These are phyloP conservation scores for Parietaria judaica DNA, from an alignment of 306 rosid species.

Conservation along the genomic window DNA sequence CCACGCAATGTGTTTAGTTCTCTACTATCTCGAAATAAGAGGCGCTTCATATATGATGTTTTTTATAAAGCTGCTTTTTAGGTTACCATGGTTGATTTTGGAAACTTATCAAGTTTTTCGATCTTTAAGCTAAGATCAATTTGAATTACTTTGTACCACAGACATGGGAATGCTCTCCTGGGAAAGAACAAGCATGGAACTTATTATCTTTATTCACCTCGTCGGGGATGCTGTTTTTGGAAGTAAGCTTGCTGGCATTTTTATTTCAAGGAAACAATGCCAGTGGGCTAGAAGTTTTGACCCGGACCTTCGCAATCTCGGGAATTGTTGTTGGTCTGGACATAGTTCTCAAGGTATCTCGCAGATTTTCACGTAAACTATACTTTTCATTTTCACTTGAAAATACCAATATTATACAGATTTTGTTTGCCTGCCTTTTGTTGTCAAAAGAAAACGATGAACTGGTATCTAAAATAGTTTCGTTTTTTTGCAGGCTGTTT, in stretches of 20 bases:
- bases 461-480: not conserved
- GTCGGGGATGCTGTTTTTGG: not conserved
- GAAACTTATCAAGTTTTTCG: no score
- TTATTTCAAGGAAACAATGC: not conserved
- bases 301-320: not conserved
- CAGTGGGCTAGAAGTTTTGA: not conserved
- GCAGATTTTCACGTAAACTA: not conserved
- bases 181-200: not conserved
- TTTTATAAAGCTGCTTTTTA: no score
- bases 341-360: not conserved
- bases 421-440: not conserved
- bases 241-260: not conserved
- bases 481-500: not conserved
- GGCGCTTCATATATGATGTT: no score
- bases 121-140: no score
- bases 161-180: conserved; percentile 1
- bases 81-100: no score
- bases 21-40: no score
- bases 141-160: not conserved
- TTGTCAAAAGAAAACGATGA: not conserved
- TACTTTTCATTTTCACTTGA: not conserved
- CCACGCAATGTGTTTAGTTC: no score
- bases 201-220: not conserved
- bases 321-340: not conserved
- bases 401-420: no score